Evolutionary conservation across 305 asterid genomes (phyloP), one percentile per base, ranked within the genome.

Genomic region (Fraxinus nigra): DNA sequence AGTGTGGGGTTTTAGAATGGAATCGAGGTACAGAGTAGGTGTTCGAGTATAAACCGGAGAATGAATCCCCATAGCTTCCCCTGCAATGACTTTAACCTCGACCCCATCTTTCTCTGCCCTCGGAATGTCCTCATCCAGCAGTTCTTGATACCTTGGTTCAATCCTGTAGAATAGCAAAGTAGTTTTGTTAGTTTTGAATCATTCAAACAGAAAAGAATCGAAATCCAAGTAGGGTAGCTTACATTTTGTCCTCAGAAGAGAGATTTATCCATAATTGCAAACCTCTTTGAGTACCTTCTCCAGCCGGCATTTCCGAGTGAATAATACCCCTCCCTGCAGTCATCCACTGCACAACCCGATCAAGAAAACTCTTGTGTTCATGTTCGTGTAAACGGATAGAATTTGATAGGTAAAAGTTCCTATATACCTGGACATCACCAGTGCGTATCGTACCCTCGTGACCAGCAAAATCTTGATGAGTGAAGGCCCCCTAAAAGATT

Each of bases 291-390:
- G 93, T 51, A 20, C 98, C 98, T 78, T 82, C 92, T 9, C 92
- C 98, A 30, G 90, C 97, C 20, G 99, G 99, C 99, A 93, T 93
- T 90, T 96, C 99, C 1, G 99, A 94, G 88, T 96, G 99, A 73
- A 96, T 90, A n/a, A 96, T 93, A 37, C 99, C 99, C 84, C 98
- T 91, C 72, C 99, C 98, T 5, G 98, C 98, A 5, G 99, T 94
- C 98, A 93, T 94, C 99, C 99, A 94, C 98, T 95, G 92, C 88
- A 85, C 67, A 7, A 51, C 46, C 75, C 82, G 67, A 40, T 43
- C 43, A 59, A 76, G 6, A 59, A 69, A 81, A 34, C 40, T 11
- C 38, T 38, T 37, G 78, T 73, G 1, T 34, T 46, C 34, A 7
- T 63, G 33, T 67, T 67, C 8, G 9, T 30, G 18, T 26, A 67